These are phyloP conservation scores for Neobulgaria alba DNA, from an alignment of 2,329 filamentous ascomycete genomes.

Conservation along the genomic window DNA sequence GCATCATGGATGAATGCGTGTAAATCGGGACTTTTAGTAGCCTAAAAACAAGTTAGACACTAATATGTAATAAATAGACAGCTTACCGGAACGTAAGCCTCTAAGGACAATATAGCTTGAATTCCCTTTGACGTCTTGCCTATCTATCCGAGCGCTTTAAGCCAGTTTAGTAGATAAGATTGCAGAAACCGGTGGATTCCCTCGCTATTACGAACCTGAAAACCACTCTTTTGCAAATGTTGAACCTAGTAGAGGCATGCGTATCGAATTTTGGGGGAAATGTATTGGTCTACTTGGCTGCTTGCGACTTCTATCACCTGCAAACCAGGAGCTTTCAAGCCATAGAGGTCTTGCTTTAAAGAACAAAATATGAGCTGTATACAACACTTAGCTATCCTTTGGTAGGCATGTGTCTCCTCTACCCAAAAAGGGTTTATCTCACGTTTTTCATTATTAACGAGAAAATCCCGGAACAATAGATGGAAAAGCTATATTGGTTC, in stretches of 20 bases:
- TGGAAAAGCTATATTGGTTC: conserved; percentile 28
- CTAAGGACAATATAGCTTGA: conserved; percentile 13
- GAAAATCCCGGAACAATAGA: conserved; percentile 33
- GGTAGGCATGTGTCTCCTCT: conserved; percentile 29
- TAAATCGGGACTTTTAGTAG: not conserved
- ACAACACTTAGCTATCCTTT: conserved; percentile 28
- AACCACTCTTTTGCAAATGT: conserved; percentile 17
- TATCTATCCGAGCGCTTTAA: conserved; percentile 19
- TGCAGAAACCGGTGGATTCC: conserved; percentile 30
- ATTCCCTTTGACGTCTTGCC: conserved; percentile 12
- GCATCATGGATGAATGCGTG: conserved; percentile 10
- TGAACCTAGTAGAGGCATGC: conserved; percentile 16
- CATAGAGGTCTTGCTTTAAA: conserved; percentile 32
- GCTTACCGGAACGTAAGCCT: conserved; percentile 8
- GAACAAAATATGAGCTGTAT: conserved; percentile 28
- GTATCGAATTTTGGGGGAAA: conserved; percentile 27
- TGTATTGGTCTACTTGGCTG: conserved; percentile 15
- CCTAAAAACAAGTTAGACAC: not conserved
- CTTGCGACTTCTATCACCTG: conserved; percentile 31
- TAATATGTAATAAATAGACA: not conserved
- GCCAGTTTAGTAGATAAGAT: conserved; percentile 31
- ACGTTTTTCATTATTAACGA: conserved; percentile 12
- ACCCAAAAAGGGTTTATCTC: conserved; percentile 29
- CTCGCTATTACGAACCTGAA: conserved; percentile 23
- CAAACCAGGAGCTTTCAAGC: conserved; percentile 15